Percentiles rank a stretch among this genome's conserved stretches.
phyloP scores from a whole-genome alignment of 768 basidiomycete species.

The Serendipita indica region DNA sequence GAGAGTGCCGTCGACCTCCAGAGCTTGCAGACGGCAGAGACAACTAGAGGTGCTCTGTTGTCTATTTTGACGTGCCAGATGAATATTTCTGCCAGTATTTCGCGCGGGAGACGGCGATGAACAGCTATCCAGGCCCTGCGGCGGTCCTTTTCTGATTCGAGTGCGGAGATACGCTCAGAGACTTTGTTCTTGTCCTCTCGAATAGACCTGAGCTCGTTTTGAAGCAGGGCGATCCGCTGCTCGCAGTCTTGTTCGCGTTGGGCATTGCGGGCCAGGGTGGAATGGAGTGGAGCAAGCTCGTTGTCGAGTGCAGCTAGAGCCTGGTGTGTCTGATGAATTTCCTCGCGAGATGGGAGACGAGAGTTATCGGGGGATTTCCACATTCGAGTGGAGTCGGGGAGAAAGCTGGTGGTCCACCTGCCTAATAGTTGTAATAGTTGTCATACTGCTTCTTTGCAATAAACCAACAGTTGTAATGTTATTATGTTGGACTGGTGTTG shows the following conservation, averaged over 20 bases:
- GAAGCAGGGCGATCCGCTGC: neutral
- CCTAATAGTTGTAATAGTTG: too few species aligned
- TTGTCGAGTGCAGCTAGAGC: neutral
- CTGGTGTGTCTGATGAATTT: neutral
- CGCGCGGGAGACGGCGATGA: neutral
- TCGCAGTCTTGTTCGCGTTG: neutral
- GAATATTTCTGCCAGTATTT: conserved; percentile 1
- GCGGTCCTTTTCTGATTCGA: neutral
- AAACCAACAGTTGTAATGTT: too few species aligned
- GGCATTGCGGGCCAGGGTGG: neutral
- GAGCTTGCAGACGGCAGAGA: neutral
- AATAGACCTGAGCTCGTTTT: neutral
- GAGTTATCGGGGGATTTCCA: neutral
- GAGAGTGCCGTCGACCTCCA: neutral
- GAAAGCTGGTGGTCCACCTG: too few species aligned
- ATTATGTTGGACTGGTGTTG: too few species aligned
- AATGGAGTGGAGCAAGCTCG: neutral
- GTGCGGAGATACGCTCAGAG: neutral
- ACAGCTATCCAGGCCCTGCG: neutral
- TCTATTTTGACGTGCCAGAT: conserved; percentile 2
- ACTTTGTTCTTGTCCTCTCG: neutral
- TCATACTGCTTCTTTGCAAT: too few species aligned
- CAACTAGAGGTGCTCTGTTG: neutral
- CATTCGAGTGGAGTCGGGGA: too few species aligned
- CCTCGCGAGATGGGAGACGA: conserved; percentile 1